These are phyloP conservation scores for Herpetospermum pedunculosum DNA, from an alignment of 306 rosid species.

Conservation along the genomic window DNA sequence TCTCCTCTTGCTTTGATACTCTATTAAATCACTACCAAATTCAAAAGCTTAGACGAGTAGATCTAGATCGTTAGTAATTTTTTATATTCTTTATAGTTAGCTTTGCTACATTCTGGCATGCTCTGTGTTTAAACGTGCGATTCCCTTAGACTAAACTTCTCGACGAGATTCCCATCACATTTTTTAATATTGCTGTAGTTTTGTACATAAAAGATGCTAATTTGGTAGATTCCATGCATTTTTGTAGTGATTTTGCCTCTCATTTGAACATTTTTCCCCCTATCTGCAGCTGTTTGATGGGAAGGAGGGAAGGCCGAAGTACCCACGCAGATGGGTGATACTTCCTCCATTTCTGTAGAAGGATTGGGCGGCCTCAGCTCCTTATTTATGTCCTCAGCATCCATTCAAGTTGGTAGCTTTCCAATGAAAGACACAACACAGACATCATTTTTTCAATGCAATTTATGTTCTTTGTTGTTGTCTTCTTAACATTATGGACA, in stretches of 20 bases:
- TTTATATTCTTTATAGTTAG: background rate
- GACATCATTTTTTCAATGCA: background rate
- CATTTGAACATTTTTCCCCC: background rate
- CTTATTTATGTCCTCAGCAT: background rate
- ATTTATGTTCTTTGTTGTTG: background rate
- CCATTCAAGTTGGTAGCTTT: background rate
- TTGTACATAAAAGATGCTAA: background rate
- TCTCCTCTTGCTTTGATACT: background rate
- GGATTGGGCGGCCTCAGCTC: background rate
- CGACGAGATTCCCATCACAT: background rate
- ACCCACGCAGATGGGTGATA: constrained; percentile 90
- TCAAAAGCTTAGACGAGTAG: background rate
- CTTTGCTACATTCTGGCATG: background rate
- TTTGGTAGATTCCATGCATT: background rate
- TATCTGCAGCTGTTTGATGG: constrained; percentile 81
- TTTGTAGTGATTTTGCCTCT: background rate
- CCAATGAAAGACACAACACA: background rate
- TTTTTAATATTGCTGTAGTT: background rate
- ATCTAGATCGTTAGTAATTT: background rate
- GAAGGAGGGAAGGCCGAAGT: constrained; percentile 80
- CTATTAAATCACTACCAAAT: background rate
- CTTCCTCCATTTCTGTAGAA: constrained; percentile 80
- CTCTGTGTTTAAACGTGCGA: background rate
- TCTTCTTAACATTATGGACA: too few species aligned
- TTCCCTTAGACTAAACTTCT: background rate